Evolutionary conservation across 2,329 filamentous ascomycete species (phyloP).

Genomic region (Phyllosticta citrichinensis): DNA sequence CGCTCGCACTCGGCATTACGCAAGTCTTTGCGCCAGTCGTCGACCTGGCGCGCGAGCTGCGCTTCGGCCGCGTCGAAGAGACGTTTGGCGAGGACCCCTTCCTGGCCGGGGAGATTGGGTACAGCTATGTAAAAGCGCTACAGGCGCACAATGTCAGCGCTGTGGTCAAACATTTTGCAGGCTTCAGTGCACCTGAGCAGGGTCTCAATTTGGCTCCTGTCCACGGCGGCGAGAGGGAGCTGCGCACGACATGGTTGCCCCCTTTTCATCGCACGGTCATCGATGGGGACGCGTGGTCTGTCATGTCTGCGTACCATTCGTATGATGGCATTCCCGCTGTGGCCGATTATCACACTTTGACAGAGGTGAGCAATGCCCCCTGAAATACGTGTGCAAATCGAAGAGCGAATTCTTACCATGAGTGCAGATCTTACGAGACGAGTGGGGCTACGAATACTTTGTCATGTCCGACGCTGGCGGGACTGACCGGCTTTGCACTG

Average conservation of each 20-base stretch:
- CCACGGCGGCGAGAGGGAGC: slow-evolving; percentile 45
- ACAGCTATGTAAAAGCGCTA: slow-evolving; percentile 50
- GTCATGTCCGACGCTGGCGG: slow-evolving; percentile 59
- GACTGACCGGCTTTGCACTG: slow-evolving; percentile 55
- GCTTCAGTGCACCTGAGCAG: slow-evolving; percentile 59
- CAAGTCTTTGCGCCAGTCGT: slow-evolving; percentile 63
- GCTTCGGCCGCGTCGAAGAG: slow-evolving; percentile 66
- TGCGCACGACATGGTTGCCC: slow-evolving; percentile 45
- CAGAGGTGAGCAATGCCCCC: slow-evolving; percentile 20
- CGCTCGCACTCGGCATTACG: slow-evolving; percentile 58
- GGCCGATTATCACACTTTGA: slow-evolving; percentile 55
- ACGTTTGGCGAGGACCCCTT: slow-evolving; percentile 61
- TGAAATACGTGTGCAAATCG: neutral
- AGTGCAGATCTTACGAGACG: slow-evolving; percentile 49
- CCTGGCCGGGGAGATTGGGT: slow-evolving; percentile 58
- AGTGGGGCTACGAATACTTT: slow-evolving; percentile 66
- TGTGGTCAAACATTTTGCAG: slow-evolving; percentile 68
- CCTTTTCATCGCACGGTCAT: slow-evolving; percentile 61
- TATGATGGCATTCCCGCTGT: slow-evolving; percentile 64
- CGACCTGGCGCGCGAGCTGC: slow-evolving; percentile 60
- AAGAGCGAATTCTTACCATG: neutral
- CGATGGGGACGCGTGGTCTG: slow-evolving; percentile 54
- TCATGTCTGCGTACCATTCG: slow-evolving; percentile 68
- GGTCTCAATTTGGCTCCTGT: slow-evolving; percentile 58
- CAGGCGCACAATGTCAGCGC: slow-evolving; percentile 57